These are phyloP conservation scores for Nitzschia palea DNA, from an alignment of 108 stramenopile genomes.

Conservation along the genomic window DNA sequence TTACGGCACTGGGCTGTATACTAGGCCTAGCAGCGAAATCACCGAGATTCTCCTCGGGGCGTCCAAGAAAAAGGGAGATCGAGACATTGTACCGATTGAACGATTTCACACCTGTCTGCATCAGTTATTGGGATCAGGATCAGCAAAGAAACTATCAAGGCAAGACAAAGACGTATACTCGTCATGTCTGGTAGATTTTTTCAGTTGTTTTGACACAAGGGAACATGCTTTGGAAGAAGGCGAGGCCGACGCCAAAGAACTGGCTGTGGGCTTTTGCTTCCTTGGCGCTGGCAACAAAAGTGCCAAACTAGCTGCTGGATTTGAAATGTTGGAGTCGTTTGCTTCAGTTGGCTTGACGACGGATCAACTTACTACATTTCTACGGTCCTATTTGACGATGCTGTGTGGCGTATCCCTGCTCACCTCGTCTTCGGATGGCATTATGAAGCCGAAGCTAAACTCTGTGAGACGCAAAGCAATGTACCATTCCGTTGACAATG, in stretches of 20 bases:
- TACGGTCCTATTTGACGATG: constrained; percentile 82
- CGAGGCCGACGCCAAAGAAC: constrained; percentile 64
- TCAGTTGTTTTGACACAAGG: constrained; percentile 66
- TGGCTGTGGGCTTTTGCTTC: constrained; percentile 83
- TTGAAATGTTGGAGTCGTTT: constrained; percentile 68
- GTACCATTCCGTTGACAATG: constrained; percentile 71
- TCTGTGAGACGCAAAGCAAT: constrained; percentile 42
- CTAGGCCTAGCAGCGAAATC: constrained; percentile 53
- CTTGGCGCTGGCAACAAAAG: constrained; percentile 90
- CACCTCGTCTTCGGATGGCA: constrained; percentile 44
- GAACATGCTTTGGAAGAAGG: constrained; percentile 22
- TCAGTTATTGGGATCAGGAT: constrained; percentile 26
- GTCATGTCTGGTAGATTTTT: constrained; percentile 69
- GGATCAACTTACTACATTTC: constrained; percentile 63
- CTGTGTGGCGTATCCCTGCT: constrained; percentile 76
- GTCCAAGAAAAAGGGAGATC: constrained; percentile 12
- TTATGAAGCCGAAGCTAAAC: constrained; percentile 40
- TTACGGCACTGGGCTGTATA: constrained; percentile 55
- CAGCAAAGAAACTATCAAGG: constrained; percentile 19
- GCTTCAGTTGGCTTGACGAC: constrained; percentile 54
- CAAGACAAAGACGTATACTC: constrained; percentile 58
- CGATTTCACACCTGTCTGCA: constrained; percentile 36
- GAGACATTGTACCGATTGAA: constrained; percentile 21
- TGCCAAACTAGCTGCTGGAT: constrained; percentile 72
- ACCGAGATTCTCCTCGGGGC: constrained; percentile 55